Evolutionary conservation across 2,329 filamentous ascomycete genomes (phyloP).

Genomic region (Tolypocladium cylindrosporum): DNA sequence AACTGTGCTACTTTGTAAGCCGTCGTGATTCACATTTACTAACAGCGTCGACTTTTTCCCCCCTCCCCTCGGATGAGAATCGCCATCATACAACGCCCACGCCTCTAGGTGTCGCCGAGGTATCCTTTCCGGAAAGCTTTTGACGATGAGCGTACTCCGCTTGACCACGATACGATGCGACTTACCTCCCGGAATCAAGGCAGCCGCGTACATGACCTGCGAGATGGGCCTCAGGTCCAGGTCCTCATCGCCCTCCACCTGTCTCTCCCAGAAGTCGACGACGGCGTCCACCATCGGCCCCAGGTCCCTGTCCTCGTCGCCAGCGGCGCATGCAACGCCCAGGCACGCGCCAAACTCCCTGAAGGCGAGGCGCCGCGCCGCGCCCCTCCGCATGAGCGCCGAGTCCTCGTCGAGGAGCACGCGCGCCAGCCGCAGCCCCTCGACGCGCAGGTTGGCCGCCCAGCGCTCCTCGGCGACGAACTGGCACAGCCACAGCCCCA

Average conservation of each 20-base stretch:
- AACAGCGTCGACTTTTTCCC: too few species aligned
- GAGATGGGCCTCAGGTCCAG: slow-evolving; percentile 42
- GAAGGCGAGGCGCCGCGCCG: slow-evolving; percentile 33
- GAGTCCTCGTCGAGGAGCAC: slow-evolving; percentile 10
- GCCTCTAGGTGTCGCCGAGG: not conserved
- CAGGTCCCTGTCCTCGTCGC: slow-evolving; percentile 20
- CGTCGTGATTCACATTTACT: not conserved
- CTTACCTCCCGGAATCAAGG: slow-evolving; percentile 45
- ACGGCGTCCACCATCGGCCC: slow-evolving; percentile 14
- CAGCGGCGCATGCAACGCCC: slow-evolving; percentile 29
- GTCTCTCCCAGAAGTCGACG: slow-evolving; percentile 22
- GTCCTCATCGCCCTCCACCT: slow-evolving; percentile 16
- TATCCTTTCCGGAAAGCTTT: not conserved
- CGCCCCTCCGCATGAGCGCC: slow-evolving; percentile 11
- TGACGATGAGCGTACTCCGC: not conserved
- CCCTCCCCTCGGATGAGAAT: too few species aligned
- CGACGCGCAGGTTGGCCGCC: slow-evolving; percentile 27
- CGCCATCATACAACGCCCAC: too few species aligned
- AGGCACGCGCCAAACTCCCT: slow-evolving; percentile 44
- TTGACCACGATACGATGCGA: slow-evolving; percentile 1
- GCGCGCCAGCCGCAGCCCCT: slow-evolving; percentile 16
- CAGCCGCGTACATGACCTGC: slow-evolving; percentile 46
- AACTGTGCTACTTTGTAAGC: not conserved
- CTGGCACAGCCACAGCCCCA: slow-evolving; percentile 48
- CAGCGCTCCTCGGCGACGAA: slow-evolving; percentile 38